phyloP scores from a whole-genome alignment of 768 basidiomycete species.

The Calocera viscosa region DNA sequence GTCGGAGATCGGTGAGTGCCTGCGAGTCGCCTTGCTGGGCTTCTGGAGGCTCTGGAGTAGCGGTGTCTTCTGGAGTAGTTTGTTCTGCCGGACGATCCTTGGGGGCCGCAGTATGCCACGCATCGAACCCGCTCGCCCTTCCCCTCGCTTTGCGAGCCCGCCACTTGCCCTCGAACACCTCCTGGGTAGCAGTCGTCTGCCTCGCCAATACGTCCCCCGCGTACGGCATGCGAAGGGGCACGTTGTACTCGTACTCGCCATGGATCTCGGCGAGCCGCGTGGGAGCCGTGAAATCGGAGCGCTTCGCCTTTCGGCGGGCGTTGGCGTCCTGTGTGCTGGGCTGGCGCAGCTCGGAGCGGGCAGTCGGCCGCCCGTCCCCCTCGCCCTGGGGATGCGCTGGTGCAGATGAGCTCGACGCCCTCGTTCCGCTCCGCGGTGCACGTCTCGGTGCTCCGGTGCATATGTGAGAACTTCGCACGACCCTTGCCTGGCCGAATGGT shows the following conservation, averaged over 20 bases:
- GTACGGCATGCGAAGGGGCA: not conserved
- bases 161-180: not conserved
- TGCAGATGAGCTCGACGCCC: not conserved
- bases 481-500: not conserved
- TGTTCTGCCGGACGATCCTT: not conserved
- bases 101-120: not conserved
- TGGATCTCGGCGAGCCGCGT: not conserved
- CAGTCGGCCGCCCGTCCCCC: not conserved
- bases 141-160: not conserved
- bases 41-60: not conserved
- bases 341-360: not conserved
- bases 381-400: not conserved
- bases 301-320: no score
- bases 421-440: not conserved
- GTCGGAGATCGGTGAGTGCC: not conserved
- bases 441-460: not conserved
- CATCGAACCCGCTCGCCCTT: not conserved
- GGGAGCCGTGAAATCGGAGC: not conserved
- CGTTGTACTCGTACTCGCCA: not conserved
- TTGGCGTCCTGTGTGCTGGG: not conserved
- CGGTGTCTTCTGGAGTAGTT: not conserved
- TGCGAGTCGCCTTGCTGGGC: not conserved
- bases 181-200: not conserved
- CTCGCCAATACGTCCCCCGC: not conserved
- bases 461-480: no score